Conservation (phyloP, 1,284 basidiomycete genomes). For the Boletus mariae region DNA sequence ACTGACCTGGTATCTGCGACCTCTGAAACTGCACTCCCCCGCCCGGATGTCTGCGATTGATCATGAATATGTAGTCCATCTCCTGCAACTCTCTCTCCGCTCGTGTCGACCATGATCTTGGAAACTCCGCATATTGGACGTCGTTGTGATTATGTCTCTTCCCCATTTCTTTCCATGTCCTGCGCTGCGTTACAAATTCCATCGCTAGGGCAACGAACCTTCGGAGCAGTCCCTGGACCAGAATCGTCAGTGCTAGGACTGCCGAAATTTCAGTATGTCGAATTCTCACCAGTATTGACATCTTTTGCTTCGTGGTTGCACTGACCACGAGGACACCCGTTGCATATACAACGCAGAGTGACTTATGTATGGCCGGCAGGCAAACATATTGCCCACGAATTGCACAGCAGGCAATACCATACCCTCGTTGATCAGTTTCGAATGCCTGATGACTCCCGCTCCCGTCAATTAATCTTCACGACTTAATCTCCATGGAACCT, state of each 20-base stretch:
- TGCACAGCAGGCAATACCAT: constrained; percentile 21
- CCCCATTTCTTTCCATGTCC: constrained; percentile 16
- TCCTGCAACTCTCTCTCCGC: constrained; percentile 27
- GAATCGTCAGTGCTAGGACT: background rate
- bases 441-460: constrained; percentile 7
- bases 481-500: constrained; percentile 19
- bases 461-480: constrained; percentile 15
- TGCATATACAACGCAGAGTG: constrained; percentile 10
- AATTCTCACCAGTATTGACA: constrained; percentile 30
- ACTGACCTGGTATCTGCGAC: constrained; percentile 4
- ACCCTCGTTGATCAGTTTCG: constrained; percentile 19
- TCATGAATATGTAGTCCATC: constrained; percentile 25
- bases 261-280: constrained; percentile 8
- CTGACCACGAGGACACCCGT: constrained; percentile 26
- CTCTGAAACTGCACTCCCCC: constrained; percentile 8
- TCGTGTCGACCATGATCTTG: constrained; percentile 26
- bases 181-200: constrained; percentile 21
- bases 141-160: constrained; percentile 12
- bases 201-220: constrained; percentile 25
- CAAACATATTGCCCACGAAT: constrained; percentile 10
- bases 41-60: constrained; percentile 10
- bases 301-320: constrained; percentile 21
- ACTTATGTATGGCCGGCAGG: constrained; percentile 26
- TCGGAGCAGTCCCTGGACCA: constrained; percentile 23
- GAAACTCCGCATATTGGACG: constrained; percentile 19